Evolutionary conservation across 176 grass and related monocot species (phyloP).

Genomic region (Microstegium vimineum): DNA sequence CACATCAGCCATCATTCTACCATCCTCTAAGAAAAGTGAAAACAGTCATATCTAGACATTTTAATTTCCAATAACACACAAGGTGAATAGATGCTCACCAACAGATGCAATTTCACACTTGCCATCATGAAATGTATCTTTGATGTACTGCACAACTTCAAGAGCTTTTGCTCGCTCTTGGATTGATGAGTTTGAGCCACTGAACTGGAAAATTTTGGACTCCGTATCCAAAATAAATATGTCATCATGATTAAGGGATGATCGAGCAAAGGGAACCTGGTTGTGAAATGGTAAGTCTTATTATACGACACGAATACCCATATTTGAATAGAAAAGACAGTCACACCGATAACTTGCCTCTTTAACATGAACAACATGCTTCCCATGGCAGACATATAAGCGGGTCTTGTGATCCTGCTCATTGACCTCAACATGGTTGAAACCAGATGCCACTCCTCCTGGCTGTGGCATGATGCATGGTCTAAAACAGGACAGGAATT

Average conservation of each 20-base stretch:
- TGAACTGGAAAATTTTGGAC: slow-evolving; percentile 98
- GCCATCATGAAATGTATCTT: slow-evolving; percentile 89
- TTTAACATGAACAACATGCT: slow-evolving; percentile 92
- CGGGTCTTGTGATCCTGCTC: slow-evolving; percentile 61
- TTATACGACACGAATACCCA: slow-evolving; percentile 9
- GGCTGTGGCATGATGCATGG: slow-evolving; percentile 96
- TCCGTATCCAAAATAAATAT: slow-evolving; percentile 97
- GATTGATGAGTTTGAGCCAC: slow-evolving; percentile 94
- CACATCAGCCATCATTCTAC: slow-evolving; percentile 90
- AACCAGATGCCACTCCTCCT: slow-evolving; percentile 85
- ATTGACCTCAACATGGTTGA: slow-evolving; percentile 83
- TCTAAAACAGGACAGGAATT: slow-evolving; percentile 87
- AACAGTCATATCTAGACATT: slow-evolving; percentile 33
- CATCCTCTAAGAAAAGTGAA: slow-evolving; percentile 63
- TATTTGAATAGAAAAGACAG: not conserved
- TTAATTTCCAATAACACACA: not conserved
- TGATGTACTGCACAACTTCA: slow-evolving; percentile 96
- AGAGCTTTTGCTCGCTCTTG: slow-evolving; percentile 99
- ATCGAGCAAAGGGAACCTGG: slow-evolving; percentile 92
- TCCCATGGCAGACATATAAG: slow-evolving; percentile 91
- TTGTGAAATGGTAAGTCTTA: slow-evolving; percentile 17
- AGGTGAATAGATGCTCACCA: slow-evolving; percentile 52
- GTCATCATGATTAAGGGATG: slow-evolving; percentile 90
- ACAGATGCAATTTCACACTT: slow-evolving; percentile 87
- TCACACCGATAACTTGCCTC: slow-evolving; percentile 54